Base-by-base conservation (phyloP, 176 grass and related monocot species). In the Phoenix dactylifera region DNA sequence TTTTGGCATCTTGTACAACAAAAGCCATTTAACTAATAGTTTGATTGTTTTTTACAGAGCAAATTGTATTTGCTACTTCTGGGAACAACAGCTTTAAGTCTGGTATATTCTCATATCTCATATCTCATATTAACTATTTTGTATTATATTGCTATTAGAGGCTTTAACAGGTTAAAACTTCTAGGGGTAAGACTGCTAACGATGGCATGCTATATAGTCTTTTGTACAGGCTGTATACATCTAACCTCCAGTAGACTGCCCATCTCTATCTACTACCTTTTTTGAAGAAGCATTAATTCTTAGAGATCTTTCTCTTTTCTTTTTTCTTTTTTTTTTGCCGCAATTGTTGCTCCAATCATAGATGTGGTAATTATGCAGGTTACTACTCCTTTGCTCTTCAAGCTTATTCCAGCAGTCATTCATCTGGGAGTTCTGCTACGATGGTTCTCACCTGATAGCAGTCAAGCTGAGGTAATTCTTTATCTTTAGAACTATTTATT, bases 21-120 rank as follows among this genome's bases (percentile, higher is more conserved):
- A 44, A 30, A 3, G 22, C 32, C 28, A 50, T 65, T 49, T 12
- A 32, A 75, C 68, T 51, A 75, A 67, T 74, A 57, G 69, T 26
- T 73, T 82, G 12, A 85, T 52, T 74, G 18, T 28, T 22, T 79
- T 73, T 62, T 71, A 71, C 72, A 98, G 94, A 88, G 94, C 49
- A 98, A 98, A 74, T 73, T 98, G 23, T 98, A 98, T 59, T 73
- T 98, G 32, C 79, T 98, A 7, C 94, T 98, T 74, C 88, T 98
- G 51, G 94, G 94, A 58, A 98, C 88, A 58, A 98, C 94, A 72
- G 94, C 88, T 30, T 82, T 98, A 66, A 98, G 94, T 67, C 79
- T 98, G 94, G 88, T 98, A 98, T 44, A 22, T 17, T 60, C 2
- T 58, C 20, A 20, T 20, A 20, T 20, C 22, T 49, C 35, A 44